A percentile compares a stretch with the other conserved stretches of the same genome.
Conservation (phyloP, 106 monocot species). For the Platanthera guangdongensis region DNA sequence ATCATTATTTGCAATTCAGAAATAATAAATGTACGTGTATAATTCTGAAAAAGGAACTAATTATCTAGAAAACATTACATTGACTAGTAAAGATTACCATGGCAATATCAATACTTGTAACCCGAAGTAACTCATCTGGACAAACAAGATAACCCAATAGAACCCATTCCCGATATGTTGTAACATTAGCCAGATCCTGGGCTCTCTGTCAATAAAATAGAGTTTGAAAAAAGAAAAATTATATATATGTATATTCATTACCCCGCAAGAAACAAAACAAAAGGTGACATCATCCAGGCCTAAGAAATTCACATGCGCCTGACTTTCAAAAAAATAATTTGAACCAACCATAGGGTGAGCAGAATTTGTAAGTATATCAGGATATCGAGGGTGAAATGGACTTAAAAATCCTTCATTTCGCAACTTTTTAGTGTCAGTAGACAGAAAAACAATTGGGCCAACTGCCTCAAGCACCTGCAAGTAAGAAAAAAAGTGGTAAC, state of each 20-base stretch:
- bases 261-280: not conserved
- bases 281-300: not conserved
- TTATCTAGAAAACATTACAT: not conserved
- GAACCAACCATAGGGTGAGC: conserved; percentile 85
- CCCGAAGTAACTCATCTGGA: conserved; percentile 93
- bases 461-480: conserved; percentile 91
- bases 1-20: not conserved
- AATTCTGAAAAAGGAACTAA: not conserved
- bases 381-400: conserved; percentile 99
- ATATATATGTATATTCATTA: not conserved
- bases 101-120: conserved; percentile 96
- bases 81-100: conserved; percentile 41
- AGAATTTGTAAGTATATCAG: conserved; percentile 98
- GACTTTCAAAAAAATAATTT: not conserved
- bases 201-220: conserved; percentile 56
- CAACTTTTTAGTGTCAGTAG: conserved; percentile 90
- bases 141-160: conserved; percentile 95
- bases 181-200: conserved; percentile 96
- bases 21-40: not conserved
- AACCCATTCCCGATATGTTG: conserved; percentile 96
- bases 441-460: conserved; percentile 90
- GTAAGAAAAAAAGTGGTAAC: not conserved
- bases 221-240: not conserved
- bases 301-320: not conserved
- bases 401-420: conserved; percentile 98